A percentile compares a stretch with the other conserved stretches of the same genome.
Evolutionary conservation across 345 rosid genomes (phyloP).

Genomic region (Gossypium anomalum): DNA sequence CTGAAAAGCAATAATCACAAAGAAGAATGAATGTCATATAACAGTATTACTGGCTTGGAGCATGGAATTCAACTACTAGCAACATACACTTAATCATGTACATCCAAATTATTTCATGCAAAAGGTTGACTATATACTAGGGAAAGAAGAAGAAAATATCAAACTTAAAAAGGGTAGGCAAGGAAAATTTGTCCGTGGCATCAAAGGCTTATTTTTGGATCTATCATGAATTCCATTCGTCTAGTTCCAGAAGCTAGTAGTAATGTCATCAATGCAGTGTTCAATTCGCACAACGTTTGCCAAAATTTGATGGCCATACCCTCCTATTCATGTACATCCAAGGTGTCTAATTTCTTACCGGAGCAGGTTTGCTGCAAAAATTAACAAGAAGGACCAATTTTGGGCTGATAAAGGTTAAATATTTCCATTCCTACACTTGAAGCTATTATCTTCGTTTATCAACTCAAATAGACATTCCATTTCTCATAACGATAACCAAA

Average conservation of each 20-base stretch:
- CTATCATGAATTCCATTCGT: background rate
- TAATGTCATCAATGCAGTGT: background rate
- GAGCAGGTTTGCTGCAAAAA: background rate
- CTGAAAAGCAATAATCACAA: constrained; percentile 38
- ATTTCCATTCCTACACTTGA: background rate
- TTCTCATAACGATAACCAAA: background rate
- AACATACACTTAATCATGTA: background rate
- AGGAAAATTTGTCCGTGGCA: background rate
- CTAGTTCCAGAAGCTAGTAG: background rate
- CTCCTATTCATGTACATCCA: background rate
- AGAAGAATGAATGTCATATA: constrained; percentile 17
- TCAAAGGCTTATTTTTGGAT: background rate
- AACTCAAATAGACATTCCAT: background rate
- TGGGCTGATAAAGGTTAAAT: background rate
- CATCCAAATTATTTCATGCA: background rate
- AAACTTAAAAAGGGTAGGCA: background rate
- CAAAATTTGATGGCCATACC: background rate
- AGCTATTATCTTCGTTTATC: background rate
- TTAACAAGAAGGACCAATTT: background rate
- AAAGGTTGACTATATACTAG: background rate
- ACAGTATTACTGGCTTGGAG: background rate
- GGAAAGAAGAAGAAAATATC: background rate
- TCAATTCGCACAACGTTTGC: background rate
- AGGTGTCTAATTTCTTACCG: background rate
- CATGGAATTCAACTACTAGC: background rate